A percentile compares a stretch with the other conserved stretches of the same genome.
Conservation (phyloP, 2,329 filamentous ascomycete species). For the Thermoascus crustaceus region DNA sequence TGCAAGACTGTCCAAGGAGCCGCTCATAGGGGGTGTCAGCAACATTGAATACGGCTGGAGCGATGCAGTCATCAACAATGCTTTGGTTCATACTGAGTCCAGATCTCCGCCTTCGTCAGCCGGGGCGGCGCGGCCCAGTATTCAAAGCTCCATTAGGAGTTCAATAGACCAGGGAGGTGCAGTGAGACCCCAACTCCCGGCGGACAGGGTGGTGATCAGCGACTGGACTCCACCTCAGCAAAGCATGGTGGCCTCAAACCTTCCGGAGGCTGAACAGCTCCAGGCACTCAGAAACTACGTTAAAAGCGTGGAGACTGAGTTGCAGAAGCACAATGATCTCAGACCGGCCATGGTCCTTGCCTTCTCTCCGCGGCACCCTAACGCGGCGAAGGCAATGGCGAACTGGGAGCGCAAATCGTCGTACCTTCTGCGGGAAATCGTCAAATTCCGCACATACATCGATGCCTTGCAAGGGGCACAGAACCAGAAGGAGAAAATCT, state of each 20-base stretch:
- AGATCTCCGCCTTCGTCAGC: constrained; percentile 24
- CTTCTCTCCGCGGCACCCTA: constrained; percentile 76
- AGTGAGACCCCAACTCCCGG: constrained; percentile 64
- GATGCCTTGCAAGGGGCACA: constrained; percentile 71
- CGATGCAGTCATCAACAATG: constrained; percentile 70
- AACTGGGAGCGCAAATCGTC: constrained; percentile 97
- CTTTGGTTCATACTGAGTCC: constrained; percentile 52
- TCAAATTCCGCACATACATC: constrained; percentile 94
- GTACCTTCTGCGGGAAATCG: constrained; percentile 84
- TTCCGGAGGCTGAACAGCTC: constrained; percentile 74
- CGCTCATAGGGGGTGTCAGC: constrained; percentile 82
- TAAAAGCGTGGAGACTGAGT: constrained; percentile 72
- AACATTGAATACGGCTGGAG: constrained; percentile 98
- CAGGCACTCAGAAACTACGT: constrained; percentile 69
- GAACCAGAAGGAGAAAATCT: constrained; percentile 61
- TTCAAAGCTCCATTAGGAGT: constrained; percentile 55
- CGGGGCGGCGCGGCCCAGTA: constrained; percentile 41
- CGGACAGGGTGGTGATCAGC: constrained; percentile 73
- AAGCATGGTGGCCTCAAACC: constrained; percentile 75
- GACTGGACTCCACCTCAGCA: constrained; percentile 87
- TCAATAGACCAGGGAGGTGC: constrained; percentile 59
- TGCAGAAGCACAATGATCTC: constrained; percentile 80
- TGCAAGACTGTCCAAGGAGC: constrained; percentile 86
- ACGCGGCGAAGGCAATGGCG: constrained; percentile 74
- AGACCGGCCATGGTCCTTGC: constrained; percentile 80